Evolutionary conservation across 2,329 filamentous ascomycete species (phyloP), one percentile per base, ranked within the genome.

Genomic region (Madurella fahalii): DNA sequence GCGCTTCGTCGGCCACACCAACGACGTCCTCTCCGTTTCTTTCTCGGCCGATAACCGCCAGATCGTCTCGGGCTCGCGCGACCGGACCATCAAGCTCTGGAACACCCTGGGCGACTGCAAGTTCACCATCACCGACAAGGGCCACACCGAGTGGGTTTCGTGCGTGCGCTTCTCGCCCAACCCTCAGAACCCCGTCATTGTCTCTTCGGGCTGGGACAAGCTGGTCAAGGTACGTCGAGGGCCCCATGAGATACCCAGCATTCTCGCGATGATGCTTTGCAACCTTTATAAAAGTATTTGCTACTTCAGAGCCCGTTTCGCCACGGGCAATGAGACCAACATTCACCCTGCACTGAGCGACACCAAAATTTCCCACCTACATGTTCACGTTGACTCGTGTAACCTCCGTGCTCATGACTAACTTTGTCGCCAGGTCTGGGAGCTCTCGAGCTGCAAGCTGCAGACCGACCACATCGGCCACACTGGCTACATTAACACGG

Each of bases 91-190:
- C 85, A 99, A 97, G 90, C 87, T 99, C 71, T 99, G 94, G 94
- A 99, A 99, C 85, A 99, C 94, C 70, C 90, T 99, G 66, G 94
- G 94, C 80, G 94, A 99, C 86, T 99, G 94, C 92, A 99, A 99
- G 85, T 99, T 86, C 87, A 99, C 93, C 82, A 97, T 99, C 84
- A 95, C 90, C 79, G 94, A 99, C 76, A 99, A 99, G 89, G 94
- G 94, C 75, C 94, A 99, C 85, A 90, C 90, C 78, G 94, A 99
- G 80, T 99, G 94, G 94, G 94, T 96, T 69, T 96, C 93, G 63
- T 97, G 93, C 83, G 94, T 99, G 68, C 89, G 94, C 78, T 99
- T 99, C 89, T 95, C 89, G 80, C 94, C 94, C 74, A 99, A 99
- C 86, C 94, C 94, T 72, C 93, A 97, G 84, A 99, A 97, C 87